Evolutionary conservation across 106 monocot species (phyloP).

Genomic region (Agapanthus africanus): DNA sequence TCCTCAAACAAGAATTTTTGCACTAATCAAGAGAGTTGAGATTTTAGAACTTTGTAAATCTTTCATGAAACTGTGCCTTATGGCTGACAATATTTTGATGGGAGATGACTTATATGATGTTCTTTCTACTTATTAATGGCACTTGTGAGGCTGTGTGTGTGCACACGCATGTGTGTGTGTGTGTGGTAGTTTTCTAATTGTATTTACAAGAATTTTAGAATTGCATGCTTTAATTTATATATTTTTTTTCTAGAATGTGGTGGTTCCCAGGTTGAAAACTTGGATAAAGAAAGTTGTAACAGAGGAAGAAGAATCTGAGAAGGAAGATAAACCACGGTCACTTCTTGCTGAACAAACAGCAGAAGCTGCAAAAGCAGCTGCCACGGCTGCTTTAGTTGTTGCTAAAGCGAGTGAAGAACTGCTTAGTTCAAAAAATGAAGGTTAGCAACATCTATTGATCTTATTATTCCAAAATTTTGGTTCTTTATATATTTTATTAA

Average conservation of each 20-base stretch:
- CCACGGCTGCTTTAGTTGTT: conserved; percentile 54
- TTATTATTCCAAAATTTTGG: no score
- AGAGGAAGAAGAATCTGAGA: conserved; percentile 46
- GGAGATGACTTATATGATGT: no score
- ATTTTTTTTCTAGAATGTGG: conserved; percentile 36
- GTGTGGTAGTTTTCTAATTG: neutral
- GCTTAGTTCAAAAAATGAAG: conserved; percentile 65
- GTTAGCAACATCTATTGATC: conserved; percentile 19
- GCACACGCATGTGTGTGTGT: no score
- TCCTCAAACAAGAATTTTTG: no score
- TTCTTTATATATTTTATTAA: neutral
- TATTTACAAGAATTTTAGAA: neutral
- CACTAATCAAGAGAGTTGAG: no score
- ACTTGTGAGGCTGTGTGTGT: no score
- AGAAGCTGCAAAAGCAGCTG: conserved; percentile 68
- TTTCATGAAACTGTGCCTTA: neutral
- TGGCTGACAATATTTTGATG: neutral
- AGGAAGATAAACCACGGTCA: conserved; percentile 32
- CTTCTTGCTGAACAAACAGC: conserved; percentile 60
- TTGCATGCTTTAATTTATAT: neutral
- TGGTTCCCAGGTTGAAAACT: conserved; percentile 72
- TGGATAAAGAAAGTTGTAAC: conserved; percentile 68
- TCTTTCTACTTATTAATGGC: no score
- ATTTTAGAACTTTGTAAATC: no score
- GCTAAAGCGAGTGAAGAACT: conserved; percentile 86